Conservation (phyloP, 306 rosid species). For the Prunus dulcis region DNA sequence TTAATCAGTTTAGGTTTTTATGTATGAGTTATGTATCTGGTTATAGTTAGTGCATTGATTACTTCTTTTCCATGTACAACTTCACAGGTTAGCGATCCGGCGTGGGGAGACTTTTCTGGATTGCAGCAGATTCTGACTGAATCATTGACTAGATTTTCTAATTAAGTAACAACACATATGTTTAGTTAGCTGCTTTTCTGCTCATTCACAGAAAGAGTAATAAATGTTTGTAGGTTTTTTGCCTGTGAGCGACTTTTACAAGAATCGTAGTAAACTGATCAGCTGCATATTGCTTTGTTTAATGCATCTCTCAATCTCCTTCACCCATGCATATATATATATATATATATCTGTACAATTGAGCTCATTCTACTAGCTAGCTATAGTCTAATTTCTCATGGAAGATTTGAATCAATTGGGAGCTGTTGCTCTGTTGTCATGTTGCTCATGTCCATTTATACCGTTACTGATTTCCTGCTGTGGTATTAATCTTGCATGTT, state of each 20-base stretch:
- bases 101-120: constrained; percentile 5
- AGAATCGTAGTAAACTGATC: background rate
- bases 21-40: no score
- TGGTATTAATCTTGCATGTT: background rate
- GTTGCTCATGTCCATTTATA: no score
- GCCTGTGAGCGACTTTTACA: background rate
- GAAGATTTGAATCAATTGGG: background rate
- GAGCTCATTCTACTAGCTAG: background rate
- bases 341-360: background rate
- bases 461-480: background rate
- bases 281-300: background rate
- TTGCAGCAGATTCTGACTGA: constrained; percentile 17
- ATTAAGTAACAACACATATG: background rate
- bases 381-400: background rate
- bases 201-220: background rate
- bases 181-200: background rate
- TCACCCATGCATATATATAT: background rate
- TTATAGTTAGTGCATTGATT: background rate
- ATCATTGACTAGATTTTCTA: background rate
- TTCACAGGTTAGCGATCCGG: constrained; percentile 23
- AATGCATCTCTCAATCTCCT: background rate
- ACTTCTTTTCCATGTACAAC: background rate
- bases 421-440: background rate
- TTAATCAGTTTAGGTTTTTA: background rate
- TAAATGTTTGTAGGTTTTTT: background rate